Evolutionary conservation across 2,329 filamentous ascomycete genomes (phyloP).

Genomic region (Alternaria tenuissima): DNA sequence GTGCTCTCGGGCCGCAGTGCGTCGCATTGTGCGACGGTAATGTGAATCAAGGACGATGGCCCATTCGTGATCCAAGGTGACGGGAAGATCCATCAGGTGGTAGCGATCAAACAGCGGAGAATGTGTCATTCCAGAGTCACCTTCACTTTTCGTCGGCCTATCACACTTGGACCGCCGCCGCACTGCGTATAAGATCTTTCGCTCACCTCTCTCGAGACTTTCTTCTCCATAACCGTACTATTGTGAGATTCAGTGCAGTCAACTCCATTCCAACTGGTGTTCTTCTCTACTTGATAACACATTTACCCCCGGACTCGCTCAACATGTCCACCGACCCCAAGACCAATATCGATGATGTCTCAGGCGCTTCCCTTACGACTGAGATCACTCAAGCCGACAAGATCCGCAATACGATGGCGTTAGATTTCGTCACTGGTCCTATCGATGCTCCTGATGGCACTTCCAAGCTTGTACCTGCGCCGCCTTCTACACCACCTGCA

Average conservation of each 20-base stretch:
- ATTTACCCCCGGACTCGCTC: not conserved
- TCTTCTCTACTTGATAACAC: not conserved
- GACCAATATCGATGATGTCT: not conserved
- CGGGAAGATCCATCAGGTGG: constrained; percentile 21
- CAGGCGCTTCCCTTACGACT: not conserved
- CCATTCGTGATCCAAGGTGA: constrained; percentile 16
- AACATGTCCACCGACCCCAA: constrained; percentile 19
- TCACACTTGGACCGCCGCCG: constrained; percentile 8
- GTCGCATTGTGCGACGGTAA: constrained; percentile 12
- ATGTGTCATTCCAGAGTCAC: constrained; percentile 23
- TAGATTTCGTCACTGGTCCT: constrained; percentile 27
- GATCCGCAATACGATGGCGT: constrained; percentile 35
- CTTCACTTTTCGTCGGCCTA: constrained; percentile 27
- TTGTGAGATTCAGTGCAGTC: not conserved
- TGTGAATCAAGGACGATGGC: constrained; percentile 23
- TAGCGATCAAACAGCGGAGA: constrained; percentile 24
- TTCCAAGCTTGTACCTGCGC: not conserved
- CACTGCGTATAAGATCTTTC: constrained; percentile 19
- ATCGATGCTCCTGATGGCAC: constrained; percentile 3
- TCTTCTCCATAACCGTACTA: constrained; percentile 11
- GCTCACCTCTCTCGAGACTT: constrained; percentile 41
- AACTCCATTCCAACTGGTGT: not conserved
- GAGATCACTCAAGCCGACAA: constrained; percentile 12
- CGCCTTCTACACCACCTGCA: constrained; percentile 12
- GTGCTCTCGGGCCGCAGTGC: constrained; percentile 18